Base-by-base conservation (phyloP, 1,139 yeast species). In the Blastobotrys persicus region DNA sequence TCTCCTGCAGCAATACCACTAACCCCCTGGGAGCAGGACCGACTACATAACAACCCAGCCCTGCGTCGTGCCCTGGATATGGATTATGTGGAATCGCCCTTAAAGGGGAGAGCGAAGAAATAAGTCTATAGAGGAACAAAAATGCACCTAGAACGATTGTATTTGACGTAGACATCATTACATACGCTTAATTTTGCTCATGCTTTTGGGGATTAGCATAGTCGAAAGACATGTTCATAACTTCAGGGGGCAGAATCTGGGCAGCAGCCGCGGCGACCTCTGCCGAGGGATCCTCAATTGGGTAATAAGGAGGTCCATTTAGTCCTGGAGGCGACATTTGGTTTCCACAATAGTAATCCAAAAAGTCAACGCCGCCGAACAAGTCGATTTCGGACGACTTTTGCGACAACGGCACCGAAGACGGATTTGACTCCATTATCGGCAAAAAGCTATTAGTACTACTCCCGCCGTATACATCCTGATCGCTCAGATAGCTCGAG, bases 11-110 rank as follows among this genome's bases (percentile, higher is more conserved):
- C 40, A 2, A 39, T 45, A 16, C 48, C 45, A 18, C 40, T 55
- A 31, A 59, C 62, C 2, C 62, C 63, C 5, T 60, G 63, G 63
- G 63, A 60, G 38, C 53, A 55, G 35, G 63, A 60, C 39, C 52
- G 59, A 3, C 23, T 59, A n/a, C 28, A 40, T 5, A 46, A 42
- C 31, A 53, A 50, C 40, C 55, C 59, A 5, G 44, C 48, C 6
- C 45, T 53, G 18, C 47, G 55, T 32, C 46, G 52, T 20, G 41
- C 41, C 6, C 19, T 37, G 13, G 41, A 37, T 14, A 18, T 37
- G 41, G 41, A 37, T 5, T 37, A 37, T 14, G 41, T 37, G n/a
- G 41, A 37, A 19, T 37, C 41, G 9, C 41, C 41, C 3, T 12
- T 37, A 5, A 37, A 37, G 28, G 41, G 41, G 3, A 23, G 28